Evolutionary conservation across 768 basidiomycete genomes (phyloP).

Genomic region (Filobasidium floriforme): DNA sequence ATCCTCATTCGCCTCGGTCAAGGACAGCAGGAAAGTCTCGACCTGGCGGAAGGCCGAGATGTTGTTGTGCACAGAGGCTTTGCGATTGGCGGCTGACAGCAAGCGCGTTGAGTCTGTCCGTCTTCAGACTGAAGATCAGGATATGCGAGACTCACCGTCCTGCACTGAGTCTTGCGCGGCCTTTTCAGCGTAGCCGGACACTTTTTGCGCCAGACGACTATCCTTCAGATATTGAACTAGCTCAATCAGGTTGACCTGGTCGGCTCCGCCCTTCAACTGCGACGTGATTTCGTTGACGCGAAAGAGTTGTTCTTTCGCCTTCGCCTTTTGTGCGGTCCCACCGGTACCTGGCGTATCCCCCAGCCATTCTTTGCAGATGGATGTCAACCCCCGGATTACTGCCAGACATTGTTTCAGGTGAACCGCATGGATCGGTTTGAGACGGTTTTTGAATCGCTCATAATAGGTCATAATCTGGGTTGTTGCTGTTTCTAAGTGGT

Average conservation of each 20-base stretch:
- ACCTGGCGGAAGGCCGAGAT: constrained; percentile 72
- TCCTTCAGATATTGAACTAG: constrained; percentile 69
- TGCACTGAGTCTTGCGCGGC: constrained; percentile 48
- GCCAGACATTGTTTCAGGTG: constrained; percentile 71
- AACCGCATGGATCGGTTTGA: constrained; percentile 64
- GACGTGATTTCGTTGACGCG: constrained; percentile 61
- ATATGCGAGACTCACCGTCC: constrained; percentile 38
- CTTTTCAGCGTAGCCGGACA: constrained; percentile 69
- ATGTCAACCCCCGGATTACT: constrained; percentile 59
- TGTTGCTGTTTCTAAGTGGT: constrained; percentile 57
- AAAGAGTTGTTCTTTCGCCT: constrained; percentile 56
- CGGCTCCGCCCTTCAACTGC: constrained; percentile 58
- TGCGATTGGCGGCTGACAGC: constrained; percentile 1
- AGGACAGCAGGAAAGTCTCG: constrained; percentile 66
- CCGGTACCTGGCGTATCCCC: constrained; percentile 8
- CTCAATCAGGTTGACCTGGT: constrained; percentile 74
- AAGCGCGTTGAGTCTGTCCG: not conserved
- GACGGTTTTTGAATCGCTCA: constrained; percentile 64
- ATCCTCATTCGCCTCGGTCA: constrained; percentile 74
- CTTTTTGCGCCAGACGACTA: constrained; percentile 64
- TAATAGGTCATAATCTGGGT: constrained; percentile 72
- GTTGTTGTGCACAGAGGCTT: constrained; percentile 25
- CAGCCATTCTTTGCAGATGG: constrained; percentile 5
- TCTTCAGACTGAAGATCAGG: not conserved
- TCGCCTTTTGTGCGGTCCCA: constrained; percentile 19